Base-by-base conservation (phyloP, 2,329 filamentous ascomycete species). In the Aspergillus tanneri region DNA sequence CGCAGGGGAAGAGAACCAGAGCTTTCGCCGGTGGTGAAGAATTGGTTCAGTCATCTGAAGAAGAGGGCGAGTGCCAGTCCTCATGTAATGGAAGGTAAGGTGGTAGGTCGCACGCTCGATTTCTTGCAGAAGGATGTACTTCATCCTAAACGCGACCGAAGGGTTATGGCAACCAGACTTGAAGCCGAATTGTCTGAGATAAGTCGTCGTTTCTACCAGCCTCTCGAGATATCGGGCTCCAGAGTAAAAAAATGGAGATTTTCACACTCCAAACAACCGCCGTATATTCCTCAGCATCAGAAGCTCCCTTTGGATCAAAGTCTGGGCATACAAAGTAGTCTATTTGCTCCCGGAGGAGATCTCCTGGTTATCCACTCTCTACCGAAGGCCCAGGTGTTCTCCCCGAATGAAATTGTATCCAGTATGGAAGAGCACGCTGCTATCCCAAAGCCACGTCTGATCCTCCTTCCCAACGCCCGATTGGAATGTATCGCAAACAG, bases 61-160 rank as follows among this genome's bases (percentile, higher is more conserved):
- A 12, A 24, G 10, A 25, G 24, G 12, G 43, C 43, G 12, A 23
- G 43, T 9, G 35, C 34, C 3, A 46, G 35, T 11, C 32, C 16
- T 9, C 19, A 28, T n/a, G 14, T 21, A 5, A 32, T 12, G 10
- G 64, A 69, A 47, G 54, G 46, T 8, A 40, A 57, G 6, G 58
- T 60, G 0, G 48, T 67, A 9, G 43, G 50, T 5, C 50, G 49
- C 19, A 64, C 65, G 14, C 53, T 69, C 5, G 48, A 56, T 2
- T 63, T 58, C 43, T 46, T 70, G 7, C 61, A 67, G 40, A 41
- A 58, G 2, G 41, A 36, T 5, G 61, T 63, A 3, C 49, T 68
- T 9, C 52, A 54, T 14, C 45, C 64, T 3, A 52, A 63, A 32
- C 54, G 54, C 10, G 48, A 40, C 14, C 52, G 56, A 30, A 44